Conservation (phyloP, 2,329 filamentous ascomycete species). For the Ophiocordyceps camponoti-leonardi region DNA sequence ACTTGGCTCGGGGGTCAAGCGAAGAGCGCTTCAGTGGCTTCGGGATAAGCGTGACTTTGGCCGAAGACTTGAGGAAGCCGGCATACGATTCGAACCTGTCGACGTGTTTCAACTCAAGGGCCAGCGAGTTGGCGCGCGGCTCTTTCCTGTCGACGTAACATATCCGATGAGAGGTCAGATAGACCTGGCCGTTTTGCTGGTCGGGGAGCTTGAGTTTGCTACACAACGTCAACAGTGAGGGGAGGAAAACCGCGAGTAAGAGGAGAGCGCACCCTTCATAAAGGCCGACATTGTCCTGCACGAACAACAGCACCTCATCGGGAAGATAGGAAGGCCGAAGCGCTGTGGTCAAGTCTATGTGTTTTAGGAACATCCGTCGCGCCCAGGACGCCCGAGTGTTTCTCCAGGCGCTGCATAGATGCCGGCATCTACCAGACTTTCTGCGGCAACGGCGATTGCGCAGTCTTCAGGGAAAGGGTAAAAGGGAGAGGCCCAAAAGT, state of each 20-base stretch:
- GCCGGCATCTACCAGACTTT: neutral
- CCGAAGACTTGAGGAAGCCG: conserved; percentile 84
- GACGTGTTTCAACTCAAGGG: conserved; percentile 77
- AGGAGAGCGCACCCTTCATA: conserved; percentile 68
- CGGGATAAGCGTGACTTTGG: conserved; percentile 79
- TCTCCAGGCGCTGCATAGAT: neutral
- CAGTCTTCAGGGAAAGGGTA: neutral
- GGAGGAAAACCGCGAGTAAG: neutral
- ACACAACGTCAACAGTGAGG: neutral
- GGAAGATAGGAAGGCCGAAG: conserved; percentile 81
- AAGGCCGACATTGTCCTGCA: conserved; percentile 91
- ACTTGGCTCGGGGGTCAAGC: conserved; percentile 34
- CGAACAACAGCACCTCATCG: conserved; percentile 88
- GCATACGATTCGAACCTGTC: conserved; percentile 85
- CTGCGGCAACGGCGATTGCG: neutral
- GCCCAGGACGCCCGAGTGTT: conserved; percentile 9
- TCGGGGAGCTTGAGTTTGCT: conserved; percentile 92
- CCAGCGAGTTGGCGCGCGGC: conserved; percentile 68
- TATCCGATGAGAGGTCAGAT: conserved; percentile 84
- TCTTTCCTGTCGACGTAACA: conserved; percentile 89
- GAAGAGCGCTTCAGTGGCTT: conserved; percentile 57
- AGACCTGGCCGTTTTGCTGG: conserved; percentile 90
- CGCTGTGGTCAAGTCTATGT: conserved; percentile 89
- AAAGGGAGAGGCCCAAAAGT: neutral
- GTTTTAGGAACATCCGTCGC: conserved; percentile 93